Percentiles rank a stretch among this genome's conserved stretches.
Conservation (phyloP, 2,329 filamentous ascomycete species). For the Ophidiomyces ophidiicola region DNA sequence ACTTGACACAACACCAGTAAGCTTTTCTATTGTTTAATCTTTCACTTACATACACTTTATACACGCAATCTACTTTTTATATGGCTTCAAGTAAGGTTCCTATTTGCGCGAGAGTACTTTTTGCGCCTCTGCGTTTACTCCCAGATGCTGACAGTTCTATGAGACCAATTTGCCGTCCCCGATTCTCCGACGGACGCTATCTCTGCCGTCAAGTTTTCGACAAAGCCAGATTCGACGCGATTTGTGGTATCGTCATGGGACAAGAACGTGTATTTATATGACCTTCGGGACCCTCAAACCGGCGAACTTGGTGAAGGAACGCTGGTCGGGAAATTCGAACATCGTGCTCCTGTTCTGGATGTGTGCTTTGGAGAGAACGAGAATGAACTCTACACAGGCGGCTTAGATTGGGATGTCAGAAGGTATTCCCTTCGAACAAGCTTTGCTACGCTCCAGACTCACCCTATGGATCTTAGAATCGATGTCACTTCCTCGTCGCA, state of each 20-base stretch:
- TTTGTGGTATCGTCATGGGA: conserved; percentile 95
- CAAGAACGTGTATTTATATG: conserved; percentile 80
- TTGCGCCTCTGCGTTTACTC: neutral
- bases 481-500: conserved; percentile 61
- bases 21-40: too few species aligned
- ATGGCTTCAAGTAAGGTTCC: conserved; percentile 15
- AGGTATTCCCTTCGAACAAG: too few species aligned
- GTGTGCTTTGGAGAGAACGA: conserved; percentile 80
- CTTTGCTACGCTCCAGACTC: too few species aligned
- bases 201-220: conserved; percentile 75
- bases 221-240: conserved; percentile 56
- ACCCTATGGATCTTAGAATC: conserved; percentile 45
- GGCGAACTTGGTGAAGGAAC: conserved; percentile 46
- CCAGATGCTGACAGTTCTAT: neutral
- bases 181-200: conserved; percentile 77
- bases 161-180: conserved; percentile 67
- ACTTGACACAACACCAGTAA: too few species aligned
- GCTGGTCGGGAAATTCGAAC: conserved; percentile 61
- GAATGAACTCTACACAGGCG: conserved; percentile 71
- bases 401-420: conserved; percentile 76
- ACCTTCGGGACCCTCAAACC: conserved; percentile 45
- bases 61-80: neutral
- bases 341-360: conserved; percentile 76
- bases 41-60: too few species aligned
- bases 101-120: neutral